These are phyloP conservation scores for Zopfia rhizophila DNA, from an alignment of 2,329 filamentous ascomycete species.

Conservation along the genomic window DNA sequence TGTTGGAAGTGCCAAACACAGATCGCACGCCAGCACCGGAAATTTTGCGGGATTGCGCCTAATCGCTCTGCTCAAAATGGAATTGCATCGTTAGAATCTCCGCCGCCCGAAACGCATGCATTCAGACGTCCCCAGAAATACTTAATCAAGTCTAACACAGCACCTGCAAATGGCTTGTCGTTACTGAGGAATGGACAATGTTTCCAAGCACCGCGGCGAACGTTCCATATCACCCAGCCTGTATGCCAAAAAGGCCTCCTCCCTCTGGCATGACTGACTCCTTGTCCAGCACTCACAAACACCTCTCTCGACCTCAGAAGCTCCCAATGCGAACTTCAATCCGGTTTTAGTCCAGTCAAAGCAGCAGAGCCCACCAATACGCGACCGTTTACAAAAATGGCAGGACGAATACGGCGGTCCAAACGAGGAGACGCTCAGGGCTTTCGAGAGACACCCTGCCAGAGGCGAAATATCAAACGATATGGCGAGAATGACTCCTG, in stretches of 20 bases:
- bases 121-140: no score
- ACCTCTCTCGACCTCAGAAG: conserved; percentile 22
- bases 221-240: conserved; percentile 31
- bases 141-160: no score
- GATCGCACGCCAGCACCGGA: conserved; percentile 17
- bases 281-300: conserved; percentile 27
- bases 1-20: conserved; percentile 42
- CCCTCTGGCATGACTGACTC: conserved; percentile 18
- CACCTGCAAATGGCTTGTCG: no score
- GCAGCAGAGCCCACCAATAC: no score
- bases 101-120: no score
- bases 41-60: no score
- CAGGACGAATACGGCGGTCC: conserved; percentile 53
- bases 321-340: conserved; percentile 7
- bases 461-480: conserved; percentile 36
- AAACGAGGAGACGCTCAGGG: conserved; percentile 37
- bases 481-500: conserved; percentile 31
- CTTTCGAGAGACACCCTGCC: conserved; percentile 44
- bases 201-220: conserved; percentile 22
- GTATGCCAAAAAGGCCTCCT: no score
- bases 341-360: conserved; percentile 1
- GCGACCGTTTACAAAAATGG: conserved; percentile 52
- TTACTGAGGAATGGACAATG: no score
- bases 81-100: conserved; percentile 20
- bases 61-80: conserved; percentile 5